phyloP scores from a whole-genome alignment of 2,329 filamentous ascomycete genomes.

The Alternaria gaisen region DNA sequence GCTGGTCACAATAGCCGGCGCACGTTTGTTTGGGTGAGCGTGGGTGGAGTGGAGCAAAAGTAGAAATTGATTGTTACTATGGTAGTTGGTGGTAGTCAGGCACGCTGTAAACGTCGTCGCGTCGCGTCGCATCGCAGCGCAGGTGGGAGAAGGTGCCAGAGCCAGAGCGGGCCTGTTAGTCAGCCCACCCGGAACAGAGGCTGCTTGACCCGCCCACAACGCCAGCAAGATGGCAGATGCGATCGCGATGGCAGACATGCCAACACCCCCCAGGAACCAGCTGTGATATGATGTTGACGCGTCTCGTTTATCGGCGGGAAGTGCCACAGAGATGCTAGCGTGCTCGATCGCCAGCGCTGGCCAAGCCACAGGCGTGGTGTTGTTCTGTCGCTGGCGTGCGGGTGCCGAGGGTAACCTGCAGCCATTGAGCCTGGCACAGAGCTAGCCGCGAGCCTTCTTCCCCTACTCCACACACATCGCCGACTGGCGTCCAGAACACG shows the following conservation, averaged over 20 bases:
- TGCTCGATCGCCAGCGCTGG: slow-evolving; percentile 10
- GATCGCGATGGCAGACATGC: background rate
- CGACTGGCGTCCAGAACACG: slow-evolving; percentile 6
- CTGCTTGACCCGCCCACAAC: background rate
- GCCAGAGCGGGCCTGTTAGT: background rate
- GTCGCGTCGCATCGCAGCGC: background rate
- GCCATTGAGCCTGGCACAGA: slow-evolving; percentile 17
- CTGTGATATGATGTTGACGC: background rate
- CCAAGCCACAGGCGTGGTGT: slow-evolving; percentile 9
- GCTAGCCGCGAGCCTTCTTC: slow-evolving; percentile 13
- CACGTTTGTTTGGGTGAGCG: background rate
- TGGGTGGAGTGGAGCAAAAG: slow-evolving; percentile 4
- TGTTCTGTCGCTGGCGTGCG: slow-evolving; percentile 3
- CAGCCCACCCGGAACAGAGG: background rate
- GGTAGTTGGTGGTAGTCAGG: background rate
- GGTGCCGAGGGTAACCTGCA: slow-evolving; percentile 11
- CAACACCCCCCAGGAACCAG: background rate
- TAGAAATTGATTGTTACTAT: slow-evolving; percentile 3
- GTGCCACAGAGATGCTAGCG: slow-evolving; percentile 16
- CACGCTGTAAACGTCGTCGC: slow-evolving; percentile 6
- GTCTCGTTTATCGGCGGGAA: slow-evolving; percentile 15
- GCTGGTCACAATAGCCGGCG: slow-evolving; percentile 7
- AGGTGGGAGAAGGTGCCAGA: background rate
- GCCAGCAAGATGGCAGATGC: background rate
- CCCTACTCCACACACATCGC: slow-evolving; percentile 12